phyloP scores from a whole-genome alignment of 164 flowering plant species.

The Nymphaea colorata region DNA sequence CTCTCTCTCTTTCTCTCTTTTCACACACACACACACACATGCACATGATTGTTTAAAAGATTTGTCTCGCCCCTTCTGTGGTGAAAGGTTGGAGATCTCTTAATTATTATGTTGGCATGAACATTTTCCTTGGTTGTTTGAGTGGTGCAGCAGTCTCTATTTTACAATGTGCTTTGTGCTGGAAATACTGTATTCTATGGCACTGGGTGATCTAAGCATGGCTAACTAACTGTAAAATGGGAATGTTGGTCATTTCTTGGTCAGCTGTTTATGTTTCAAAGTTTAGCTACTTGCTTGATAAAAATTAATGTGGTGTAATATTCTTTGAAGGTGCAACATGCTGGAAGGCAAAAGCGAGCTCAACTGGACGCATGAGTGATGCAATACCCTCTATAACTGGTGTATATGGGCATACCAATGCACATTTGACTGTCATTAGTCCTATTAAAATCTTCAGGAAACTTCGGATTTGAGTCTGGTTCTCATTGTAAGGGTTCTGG shows the following conservation, averaged over 20 bases:
- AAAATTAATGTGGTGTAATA: not conserved
- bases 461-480: slow-evolving; percentile 21
- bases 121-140: not conserved
- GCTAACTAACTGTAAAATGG: too few relatives aligned
- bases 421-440: slow-evolving; percentile 3
- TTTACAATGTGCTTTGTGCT: too few relatives aligned
- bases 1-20: slow-evolving; percentile 1
- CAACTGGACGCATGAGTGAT: slow-evolving; percentile 41
- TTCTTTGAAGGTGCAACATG: slow-evolving; percentile 37
- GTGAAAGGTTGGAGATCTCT: not conserved
- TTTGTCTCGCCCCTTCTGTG: not conserved
- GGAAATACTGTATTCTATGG: too few relatives aligned
- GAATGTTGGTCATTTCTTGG: not conserved
- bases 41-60: not conserved
- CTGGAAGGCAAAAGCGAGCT: slow-evolving; percentile 72
- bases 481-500: slow-evolving; percentile 20
- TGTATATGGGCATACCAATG: slow-evolving; percentile 14
- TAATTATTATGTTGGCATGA: not conserved
- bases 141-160: too few relatives aligned
- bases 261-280: not conserved
- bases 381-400: slow-evolving; percentile 26
- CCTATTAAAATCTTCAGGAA: slow-evolving; percentile 31
- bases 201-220: too few relatives aligned
- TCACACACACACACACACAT: not conserved
- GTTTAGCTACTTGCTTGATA: not conserved